Conservation (phyloP, 345 rosid species). For the Acer saccharum region DNA sequence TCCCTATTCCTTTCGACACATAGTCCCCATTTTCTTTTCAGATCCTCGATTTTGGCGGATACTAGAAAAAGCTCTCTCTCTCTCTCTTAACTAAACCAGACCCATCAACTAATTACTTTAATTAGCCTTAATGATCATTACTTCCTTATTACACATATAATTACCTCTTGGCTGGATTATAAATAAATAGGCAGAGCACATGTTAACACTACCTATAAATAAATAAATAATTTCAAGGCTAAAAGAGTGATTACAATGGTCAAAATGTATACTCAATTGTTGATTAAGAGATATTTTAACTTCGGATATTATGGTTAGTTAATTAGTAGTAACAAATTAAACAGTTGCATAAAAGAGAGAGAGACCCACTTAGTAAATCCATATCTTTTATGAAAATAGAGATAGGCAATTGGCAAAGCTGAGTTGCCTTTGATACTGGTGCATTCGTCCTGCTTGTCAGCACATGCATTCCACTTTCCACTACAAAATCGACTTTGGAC, state of each 20-base stretch:
- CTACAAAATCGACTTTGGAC: slow-evolving; percentile 80
- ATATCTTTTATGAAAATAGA: slow-evolving; percentile 46
- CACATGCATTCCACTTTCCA: slow-evolving; percentile 99
- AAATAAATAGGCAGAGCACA: too few species aligned
- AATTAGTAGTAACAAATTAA: not conserved
- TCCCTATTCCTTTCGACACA: slow-evolving; percentile 53
- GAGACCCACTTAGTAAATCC: slow-evolving; percentile 61
- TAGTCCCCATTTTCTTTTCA: slow-evolving; percentile 41
- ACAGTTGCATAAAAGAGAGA: slow-evolving; percentile 44
- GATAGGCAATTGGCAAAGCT: slow-evolving; percentile 60
- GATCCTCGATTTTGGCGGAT: slow-evolving; percentile 38
- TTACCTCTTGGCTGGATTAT: too few species aligned
- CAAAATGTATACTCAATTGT: not conserved
- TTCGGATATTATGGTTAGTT: slow-evolving; percentile 10
- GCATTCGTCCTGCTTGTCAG: slow-evolving; percentile 67
- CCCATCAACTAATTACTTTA: not conserved
- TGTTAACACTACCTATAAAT: too few species aligned
- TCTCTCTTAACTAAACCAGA: slow-evolving; percentile 23
- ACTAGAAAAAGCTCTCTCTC: slow-evolving; percentile 11
- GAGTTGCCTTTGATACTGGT: slow-evolving; percentile 79
- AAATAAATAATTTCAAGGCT: not conserved
- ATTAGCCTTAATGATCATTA: not conserved
- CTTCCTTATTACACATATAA: too few species aligned
- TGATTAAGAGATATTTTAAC: not conserved
- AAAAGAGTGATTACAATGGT: not conserved